Conservation (phyloP, 2,329 filamentous ascomycete genomes). For the Colletotrichum graminicola region DNA sequence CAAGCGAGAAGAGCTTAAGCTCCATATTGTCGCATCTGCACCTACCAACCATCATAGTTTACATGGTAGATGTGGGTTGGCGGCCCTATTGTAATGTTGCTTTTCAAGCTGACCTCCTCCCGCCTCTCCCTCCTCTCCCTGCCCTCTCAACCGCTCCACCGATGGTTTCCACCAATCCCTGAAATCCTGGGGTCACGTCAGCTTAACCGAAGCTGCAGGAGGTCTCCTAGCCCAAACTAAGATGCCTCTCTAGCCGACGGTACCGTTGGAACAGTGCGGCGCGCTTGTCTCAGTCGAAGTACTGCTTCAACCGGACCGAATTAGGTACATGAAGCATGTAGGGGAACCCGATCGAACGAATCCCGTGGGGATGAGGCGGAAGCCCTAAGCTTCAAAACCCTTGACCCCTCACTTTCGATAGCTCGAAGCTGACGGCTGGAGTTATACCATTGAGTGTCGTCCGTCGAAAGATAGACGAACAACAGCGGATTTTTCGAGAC, state of each 20-base stretch:
- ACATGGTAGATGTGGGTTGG: neutral
- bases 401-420: constrained; percentile 24
- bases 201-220: constrained; percentile 21
- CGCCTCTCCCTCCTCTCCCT: neutral
- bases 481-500: neutral
- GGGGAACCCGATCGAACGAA: constrained; percentile 19
- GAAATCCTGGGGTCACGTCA: constrained; percentile 19
- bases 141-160: constrained; percentile 27
- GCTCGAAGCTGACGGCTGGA: neutral
- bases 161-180: constrained; percentile 37
- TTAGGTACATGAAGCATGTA: neutral
- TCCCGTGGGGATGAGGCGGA: constrained; percentile 12
- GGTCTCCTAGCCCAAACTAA: neutral
- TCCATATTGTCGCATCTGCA: constrained; percentile 8
- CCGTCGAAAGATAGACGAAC: neutral
- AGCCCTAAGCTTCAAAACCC: constrained; percentile 39
- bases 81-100: constrained; percentile 34
- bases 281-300: neutral
- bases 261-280: neutral
- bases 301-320: neutral
- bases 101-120: constrained; percentile 36
- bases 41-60: neutral
- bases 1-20: neutral
- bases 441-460: neutral
- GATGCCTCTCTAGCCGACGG: constrained; percentile 9